Conservation (phyloP, 106 monocot genomes). For the Acorus calamus region DNA sequence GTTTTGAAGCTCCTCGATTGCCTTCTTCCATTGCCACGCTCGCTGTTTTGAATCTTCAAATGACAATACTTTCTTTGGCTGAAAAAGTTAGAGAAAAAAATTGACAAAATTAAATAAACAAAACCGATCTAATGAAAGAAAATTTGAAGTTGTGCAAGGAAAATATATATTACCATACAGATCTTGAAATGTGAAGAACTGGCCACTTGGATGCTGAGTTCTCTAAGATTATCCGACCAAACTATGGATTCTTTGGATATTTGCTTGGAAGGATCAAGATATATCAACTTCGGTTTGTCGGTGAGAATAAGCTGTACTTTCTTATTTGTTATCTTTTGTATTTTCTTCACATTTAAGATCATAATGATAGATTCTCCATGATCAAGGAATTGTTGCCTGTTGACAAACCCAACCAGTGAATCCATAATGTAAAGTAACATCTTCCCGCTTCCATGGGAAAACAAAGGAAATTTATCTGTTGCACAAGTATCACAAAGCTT, state of each 20-base stretch:
- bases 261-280: slow-evolving; percentile 55
- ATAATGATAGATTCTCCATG: slow-evolving; percentile 72
- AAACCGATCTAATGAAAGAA: neutral
- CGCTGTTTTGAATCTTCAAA: slow-evolving; percentile 84
- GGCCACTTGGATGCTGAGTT: slow-evolving; percentile 54
- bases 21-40: slow-evolving; percentile 92
- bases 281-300: slow-evolving; percentile 72
- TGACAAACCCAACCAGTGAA: neutral
- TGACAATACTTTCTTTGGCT: slow-evolving; percentile 72
- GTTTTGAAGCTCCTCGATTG: slow-evolving; percentile 62
- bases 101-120: neutral
- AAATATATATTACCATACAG: slow-evolving; percentile 42
- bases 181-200: slow-evolving; percentile 87
- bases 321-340: slow-evolving; percentile 69
- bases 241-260: slow-evolving; percentile 47
- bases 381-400: slow-evolving; percentile 88
- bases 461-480: no score
- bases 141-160: neutral
- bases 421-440: no score
- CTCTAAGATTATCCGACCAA: slow-evolving; percentile 65
- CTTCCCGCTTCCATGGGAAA: no score
- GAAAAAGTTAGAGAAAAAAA: slow-evolving; percentile 7
- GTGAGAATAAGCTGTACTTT: slow-evolving; percentile 95
- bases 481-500: no score
- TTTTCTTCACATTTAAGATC: slow-evolving; percentile 78